Percentiles rank a stretch among this genome's conserved stretches.
These are phyloP conservation scores for Podospora tetraspora DNA, from an alignment of 495 filamentous ascomycete genomes.

Conservation along the genomic window DNA sequence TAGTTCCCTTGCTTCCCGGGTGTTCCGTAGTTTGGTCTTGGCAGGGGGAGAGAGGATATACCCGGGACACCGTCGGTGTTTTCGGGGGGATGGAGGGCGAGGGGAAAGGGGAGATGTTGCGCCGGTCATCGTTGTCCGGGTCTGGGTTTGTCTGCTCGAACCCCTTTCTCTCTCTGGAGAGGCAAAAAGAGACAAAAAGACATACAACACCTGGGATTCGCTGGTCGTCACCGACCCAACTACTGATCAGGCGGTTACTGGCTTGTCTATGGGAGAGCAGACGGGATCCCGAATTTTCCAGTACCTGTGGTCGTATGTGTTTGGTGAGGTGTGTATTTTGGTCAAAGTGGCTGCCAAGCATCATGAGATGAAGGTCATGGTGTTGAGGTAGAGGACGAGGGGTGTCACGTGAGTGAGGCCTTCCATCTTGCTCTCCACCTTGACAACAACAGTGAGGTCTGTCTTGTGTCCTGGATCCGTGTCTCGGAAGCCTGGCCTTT, in stretches of 20 bases:
- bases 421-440: no score
- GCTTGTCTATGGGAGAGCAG: conserved; percentile 46
- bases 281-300: conserved; percentile 46
- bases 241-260: conserved; percentile 27
- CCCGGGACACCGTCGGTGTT: background rate
- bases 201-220: conserved; percentile 42
- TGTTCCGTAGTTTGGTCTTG: background rate
- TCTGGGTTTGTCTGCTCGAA: background rate
- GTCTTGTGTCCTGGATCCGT: background rate
- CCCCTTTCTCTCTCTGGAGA: background rate
- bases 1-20: background rate
- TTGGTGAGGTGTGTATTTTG: background rate
- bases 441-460: background rate
- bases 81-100: background rate
- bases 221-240: conserved; percentile 37
- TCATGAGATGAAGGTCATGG: background rate
- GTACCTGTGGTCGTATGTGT: conserved; percentile 42
- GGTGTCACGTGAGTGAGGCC: background rate
- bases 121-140: background rate
- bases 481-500: background rate
- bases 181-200: conserved; percentile 15
- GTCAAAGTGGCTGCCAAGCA: background rate
- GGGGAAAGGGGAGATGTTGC: background rate
- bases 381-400: background rate
- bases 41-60: background rate